Conservation (phyloP, 345 rosid genomes). For the Syzygium oleosum region DNA sequence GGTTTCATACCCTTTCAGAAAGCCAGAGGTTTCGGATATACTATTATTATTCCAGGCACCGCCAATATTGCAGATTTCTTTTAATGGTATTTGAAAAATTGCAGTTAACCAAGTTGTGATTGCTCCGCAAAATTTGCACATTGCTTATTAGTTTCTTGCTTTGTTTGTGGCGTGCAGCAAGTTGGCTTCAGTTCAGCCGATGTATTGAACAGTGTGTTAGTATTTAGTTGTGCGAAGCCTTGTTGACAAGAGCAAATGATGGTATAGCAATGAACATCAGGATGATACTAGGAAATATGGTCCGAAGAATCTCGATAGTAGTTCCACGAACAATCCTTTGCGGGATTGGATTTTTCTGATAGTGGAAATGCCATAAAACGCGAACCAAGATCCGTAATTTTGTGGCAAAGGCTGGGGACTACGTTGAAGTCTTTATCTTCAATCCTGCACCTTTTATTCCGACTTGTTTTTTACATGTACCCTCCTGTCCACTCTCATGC, state of each 20-base stretch:
- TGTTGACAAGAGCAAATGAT: too few species aligned
- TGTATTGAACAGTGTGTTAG: constrained; percentile 34
- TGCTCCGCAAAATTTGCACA: not conserved
- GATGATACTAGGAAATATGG: too few species aligned
- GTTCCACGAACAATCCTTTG: too few species aligned
- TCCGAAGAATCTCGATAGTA: too few species aligned
- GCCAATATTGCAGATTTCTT: constrained; percentile 48
- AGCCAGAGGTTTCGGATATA: constrained; percentile 80
- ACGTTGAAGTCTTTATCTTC: constrained; percentile 35
- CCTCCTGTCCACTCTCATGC: not conserved
- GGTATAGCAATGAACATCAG: too few species aligned
- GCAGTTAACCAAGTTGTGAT: not conserved
- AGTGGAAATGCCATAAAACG: too few species aligned
- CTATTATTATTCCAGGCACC: constrained; percentile 78
- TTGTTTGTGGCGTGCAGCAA: constrained; percentile 31
- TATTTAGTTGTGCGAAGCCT: too few species aligned
- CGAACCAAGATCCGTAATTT: not conserved
- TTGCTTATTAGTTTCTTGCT: not conserved
- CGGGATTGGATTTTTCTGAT: too few species aligned
- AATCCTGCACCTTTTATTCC: not conserved
- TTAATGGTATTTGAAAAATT: not conserved
- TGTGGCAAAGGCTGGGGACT: constrained; percentile 84
- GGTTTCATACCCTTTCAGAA: constrained; percentile 79
- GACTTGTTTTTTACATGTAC: not conserved
- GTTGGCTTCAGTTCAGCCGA: constrained; percentile 47